Evolutionary conservation across 495 filamentous ascomycete genomes (phyloP).

Genomic region (Hyaloscypha finlandica): DNA sequence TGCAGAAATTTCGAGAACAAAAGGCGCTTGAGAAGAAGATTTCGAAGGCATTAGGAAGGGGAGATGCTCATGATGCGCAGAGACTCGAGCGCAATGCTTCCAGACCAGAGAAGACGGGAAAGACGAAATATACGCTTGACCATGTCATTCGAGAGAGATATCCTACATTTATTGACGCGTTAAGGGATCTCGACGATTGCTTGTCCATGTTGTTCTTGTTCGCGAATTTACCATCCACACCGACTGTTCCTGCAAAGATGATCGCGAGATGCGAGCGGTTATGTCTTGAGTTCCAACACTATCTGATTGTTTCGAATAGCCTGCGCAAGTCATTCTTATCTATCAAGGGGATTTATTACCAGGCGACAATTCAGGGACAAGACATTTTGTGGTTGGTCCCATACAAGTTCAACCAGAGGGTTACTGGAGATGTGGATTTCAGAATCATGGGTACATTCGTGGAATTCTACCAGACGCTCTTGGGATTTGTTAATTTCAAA

Average conservation of each 20-base stretch:
- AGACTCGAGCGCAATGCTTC: conserved; percentile 61
- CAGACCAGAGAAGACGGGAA: conserved; percentile 80
- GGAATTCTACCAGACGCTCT: conserved; percentile 94
- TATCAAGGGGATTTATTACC: conserved; percentile 99
- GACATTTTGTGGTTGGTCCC: conserved; percentile 97
- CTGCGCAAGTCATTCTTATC: conserved; percentile 94
- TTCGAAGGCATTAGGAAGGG: conserved; percentile 81
- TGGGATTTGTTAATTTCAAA: conserved; percentile 94
- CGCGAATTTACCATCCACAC: conserved; percentile 88
- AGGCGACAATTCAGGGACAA: conserved; percentile 97
- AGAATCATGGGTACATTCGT: conserved; percentile 99
- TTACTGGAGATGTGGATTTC: conserved; percentile 93
- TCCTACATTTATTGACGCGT: conserved; percentile 92
- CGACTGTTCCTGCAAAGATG: conserved; percentile 86
- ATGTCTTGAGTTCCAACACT: conserved; percentile 94
- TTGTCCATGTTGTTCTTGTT: conserved; percentile 97
- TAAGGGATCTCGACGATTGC: conserved; percentile 95
- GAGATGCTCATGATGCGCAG: conserved; percentile 82
- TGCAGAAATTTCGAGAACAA: conserved; percentile 94
- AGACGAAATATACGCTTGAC: conserved; percentile 84
- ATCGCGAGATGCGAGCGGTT: conserved; percentile 90
- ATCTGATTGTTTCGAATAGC: conserved; percentile 86
- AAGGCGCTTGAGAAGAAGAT: conserved; percentile 98
- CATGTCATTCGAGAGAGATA: conserved; percentile 98
- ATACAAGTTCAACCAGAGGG: conserved; percentile 92